A percentile compares a stretch with the other conserved stretches of the same genome.
Conservation (phyloP, 306 rosid species). For the barrel medic (Medicago truncatula) region DNA sequence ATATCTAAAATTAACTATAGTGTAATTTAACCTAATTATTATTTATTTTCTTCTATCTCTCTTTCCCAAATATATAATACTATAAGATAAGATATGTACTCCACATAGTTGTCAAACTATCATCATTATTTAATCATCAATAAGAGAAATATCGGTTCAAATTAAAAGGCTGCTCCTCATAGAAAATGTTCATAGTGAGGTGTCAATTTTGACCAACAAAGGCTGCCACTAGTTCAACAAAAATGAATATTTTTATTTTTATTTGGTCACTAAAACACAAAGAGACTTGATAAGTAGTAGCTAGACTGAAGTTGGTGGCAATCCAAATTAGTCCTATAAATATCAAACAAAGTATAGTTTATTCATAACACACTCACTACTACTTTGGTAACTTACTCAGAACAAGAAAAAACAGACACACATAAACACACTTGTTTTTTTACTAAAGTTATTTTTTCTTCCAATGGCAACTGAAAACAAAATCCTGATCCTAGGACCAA, state of each 20-base stretch:
- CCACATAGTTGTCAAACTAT: too few relatives aligned
- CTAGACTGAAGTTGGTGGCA: background rate
- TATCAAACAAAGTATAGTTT: background rate
- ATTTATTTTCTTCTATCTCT: too few relatives aligned
- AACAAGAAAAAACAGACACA: background rate
- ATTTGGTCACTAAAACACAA: background rate
- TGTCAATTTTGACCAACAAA: background rate
- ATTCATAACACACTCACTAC: conserved; percentile 18
- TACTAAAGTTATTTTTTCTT: background rate
- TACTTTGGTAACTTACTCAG: too few relatives aligned
- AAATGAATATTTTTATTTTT: background rate
- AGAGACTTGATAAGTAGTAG: background rate
- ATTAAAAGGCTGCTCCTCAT: background rate
- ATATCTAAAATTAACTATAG: too few relatives aligned
- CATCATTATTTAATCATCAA: background rate
- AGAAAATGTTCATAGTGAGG: background rate
- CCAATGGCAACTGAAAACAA: conserved; percentile 46
- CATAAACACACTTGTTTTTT: background rate
- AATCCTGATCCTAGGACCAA: conserved; percentile 49
- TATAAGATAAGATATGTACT: too few relatives aligned
- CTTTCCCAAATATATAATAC: too few relatives aligned
- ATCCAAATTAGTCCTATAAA: conserved; percentile 10
- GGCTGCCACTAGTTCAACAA: background rate
- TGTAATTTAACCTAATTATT: too few relatives aligned
- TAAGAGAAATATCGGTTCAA: background rate